Evolutionary conservation across 2,329 filamentous ascomycete genomes (phyloP).

Genomic region (Paracoccidioides lutzii): DNA sequence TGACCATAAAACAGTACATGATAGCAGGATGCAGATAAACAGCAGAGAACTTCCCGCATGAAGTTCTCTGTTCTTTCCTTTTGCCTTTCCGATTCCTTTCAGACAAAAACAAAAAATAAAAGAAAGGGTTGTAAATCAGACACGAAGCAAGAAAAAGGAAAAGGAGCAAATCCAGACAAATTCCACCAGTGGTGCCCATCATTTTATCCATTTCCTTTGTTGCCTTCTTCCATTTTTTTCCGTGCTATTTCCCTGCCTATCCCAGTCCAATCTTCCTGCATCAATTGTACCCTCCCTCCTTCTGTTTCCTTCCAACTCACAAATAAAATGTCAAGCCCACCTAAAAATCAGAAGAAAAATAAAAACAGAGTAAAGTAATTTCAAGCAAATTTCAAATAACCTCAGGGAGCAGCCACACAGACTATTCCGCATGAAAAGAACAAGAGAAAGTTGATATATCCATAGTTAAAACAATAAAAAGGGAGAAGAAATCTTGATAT

Average conservation of each 20-base stretch:
- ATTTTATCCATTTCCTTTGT: neutral
- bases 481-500: neutral
- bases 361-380: too few species aligned
- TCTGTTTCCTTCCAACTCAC: neutral
- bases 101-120: neutral
- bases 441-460: too few species aligned
- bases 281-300: too few species aligned
- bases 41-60: neutral
- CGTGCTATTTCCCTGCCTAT: too few species aligned
- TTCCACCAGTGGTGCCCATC: neutral
- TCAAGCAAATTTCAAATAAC: too few species aligned
- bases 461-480: neutral
- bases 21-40: neutral
- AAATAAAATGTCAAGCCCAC: too few species aligned
- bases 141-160: neutral
- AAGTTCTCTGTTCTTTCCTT: neutral
- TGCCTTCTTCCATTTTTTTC: too few species aligned
- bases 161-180: neutral
- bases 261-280: too few species aligned
- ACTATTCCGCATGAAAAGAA: too few species aligned
- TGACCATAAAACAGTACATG: neutral
- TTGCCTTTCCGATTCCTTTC: neutral
- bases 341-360: too few species aligned
- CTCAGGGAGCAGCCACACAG: too few species aligned
- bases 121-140: neutral